Evolutionary conservation across 2,329 filamentous ascomycete genomes (phyloP), one percentile per base, ranked within the genome.

Genomic region (Neospermospora avenae): DNA sequence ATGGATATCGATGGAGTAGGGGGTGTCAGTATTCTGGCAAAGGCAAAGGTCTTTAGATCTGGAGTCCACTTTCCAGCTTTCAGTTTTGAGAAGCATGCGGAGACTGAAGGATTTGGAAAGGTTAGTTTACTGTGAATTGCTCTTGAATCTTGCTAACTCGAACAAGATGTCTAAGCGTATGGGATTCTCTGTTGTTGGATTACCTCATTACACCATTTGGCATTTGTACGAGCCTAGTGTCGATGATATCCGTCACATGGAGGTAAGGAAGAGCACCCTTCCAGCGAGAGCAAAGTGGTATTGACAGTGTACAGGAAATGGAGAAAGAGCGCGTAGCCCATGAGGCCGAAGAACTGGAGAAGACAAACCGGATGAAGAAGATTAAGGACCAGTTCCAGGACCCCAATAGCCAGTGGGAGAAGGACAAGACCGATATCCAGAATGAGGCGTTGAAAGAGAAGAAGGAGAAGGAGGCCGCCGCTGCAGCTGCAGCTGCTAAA

Each of bases 1-100:
- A 98, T 99, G 95, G 95, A 99, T 71, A 93, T 99, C 69, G 95
- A 99, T 69, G 95, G 95, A 67, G 93, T 99, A 49, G 93, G 95
- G 54, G 95, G 95, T 77, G 95, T 99, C 69, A 97, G 92, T 77
- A 99, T 99, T 70, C 77, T 99, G 68, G 93, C 95, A 48, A 99
- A 98, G 76, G 95, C 95, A 1, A 89, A 88, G 69, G 95, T 99
- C 0, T 99, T 99, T 80, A 86, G 95, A 63, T 88, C 90, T 48
- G 95, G 95, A 45, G 93, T 96, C 35, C 95, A 99, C 75, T 99
- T 99, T 77, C 95, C 95, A 3, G 95, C 95, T 1, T 99, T 99
- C 74, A 96, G 92, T 73, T 99, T 99, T 66, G 91, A 99, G 76
- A 97, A 96, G 77, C 95, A 99, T 74, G 95, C 95, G 5, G 95